Evolutionary conservation across 768 basidiomycete genomes (phyloP).

Genomic region (Peribolospora baueri): DNA sequence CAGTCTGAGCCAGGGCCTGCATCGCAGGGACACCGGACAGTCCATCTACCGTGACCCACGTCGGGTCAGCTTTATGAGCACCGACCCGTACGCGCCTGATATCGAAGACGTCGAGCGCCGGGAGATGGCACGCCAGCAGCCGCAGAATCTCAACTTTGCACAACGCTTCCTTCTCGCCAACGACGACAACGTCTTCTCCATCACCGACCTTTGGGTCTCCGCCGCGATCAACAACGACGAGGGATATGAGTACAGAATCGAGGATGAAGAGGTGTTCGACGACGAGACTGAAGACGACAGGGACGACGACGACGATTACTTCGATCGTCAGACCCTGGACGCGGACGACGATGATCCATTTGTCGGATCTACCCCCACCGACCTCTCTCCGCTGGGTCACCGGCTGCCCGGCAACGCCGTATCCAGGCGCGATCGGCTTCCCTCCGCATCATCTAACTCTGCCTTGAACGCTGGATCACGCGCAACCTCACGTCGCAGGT

Average conservation of each 20-base stretch:
- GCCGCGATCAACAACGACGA: slow-evolving; percentile 83
- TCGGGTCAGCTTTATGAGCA: too few species aligned
- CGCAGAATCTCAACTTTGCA: slow-evolving; percentile 47
- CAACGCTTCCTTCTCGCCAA: slow-evolving; percentile 48
- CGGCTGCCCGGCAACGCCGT: neutral
- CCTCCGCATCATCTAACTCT: too few species aligned
- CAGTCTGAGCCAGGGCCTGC: too few species aligned
- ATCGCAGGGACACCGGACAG: too few species aligned
- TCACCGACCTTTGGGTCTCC: slow-evolving; percentile 92
- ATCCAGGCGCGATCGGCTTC: neutral
- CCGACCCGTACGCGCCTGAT: slow-evolving; percentile 9
- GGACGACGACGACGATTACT: slow-evolving; percentile 15
- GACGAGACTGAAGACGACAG: slow-evolving; percentile 14
- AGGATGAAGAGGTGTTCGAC: slow-evolving; percentile 14
- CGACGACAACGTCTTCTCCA: slow-evolving; percentile 77
- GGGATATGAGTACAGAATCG: slow-evolving; percentile 31
- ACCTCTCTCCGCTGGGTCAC: neutral
- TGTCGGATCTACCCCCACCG: neutral
- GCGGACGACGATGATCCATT: slow-evolving; percentile 20
- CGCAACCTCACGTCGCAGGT: too few species aligned
- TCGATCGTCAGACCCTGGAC: slow-evolving; percentile 1
- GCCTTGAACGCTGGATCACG: too few species aligned
- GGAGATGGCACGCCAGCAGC: slow-evolving; percentile 8
- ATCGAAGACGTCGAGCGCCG: slow-evolving; percentile 7
- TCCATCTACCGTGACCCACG: too few species aligned